Conservation (phyloP, 345 rosid species). For the Rhodomyrtus tomentosa region DNA sequence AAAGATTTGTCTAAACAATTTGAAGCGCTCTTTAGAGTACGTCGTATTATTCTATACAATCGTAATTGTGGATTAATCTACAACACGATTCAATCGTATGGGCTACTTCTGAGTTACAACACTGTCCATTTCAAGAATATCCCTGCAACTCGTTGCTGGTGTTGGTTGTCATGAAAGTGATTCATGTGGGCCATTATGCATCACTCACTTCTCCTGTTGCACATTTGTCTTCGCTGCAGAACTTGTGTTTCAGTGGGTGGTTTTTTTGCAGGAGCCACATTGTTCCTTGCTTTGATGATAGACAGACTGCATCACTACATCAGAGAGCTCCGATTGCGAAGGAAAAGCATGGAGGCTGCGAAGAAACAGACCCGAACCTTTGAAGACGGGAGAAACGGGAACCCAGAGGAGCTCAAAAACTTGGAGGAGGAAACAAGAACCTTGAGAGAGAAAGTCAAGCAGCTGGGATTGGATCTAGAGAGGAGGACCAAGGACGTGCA, state of each 20-base stretch:
- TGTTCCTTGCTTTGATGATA: conserved; percentile 77
- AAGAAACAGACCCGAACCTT: conserved; percentile 50
- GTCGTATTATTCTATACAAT: background rate
- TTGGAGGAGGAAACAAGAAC: conserved; percentile 43
- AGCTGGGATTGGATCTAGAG: conserved; percentile 40
- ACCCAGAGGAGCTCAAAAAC: conserved; percentile 36
- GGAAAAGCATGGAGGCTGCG: conserved; percentile 69
- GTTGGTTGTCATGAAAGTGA: background rate
- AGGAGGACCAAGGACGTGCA: conserved; percentile 35
- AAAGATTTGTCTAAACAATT: background rate
- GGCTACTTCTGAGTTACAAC: background rate
- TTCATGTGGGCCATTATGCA: background rate
- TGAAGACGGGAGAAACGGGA: conserved; percentile 48
- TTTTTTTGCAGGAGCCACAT: conserved; percentile 46
- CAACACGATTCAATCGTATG: background rate
- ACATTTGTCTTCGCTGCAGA: background rate
- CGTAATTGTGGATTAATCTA: background rate
- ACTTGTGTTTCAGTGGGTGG: background rate
- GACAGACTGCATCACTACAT: conserved; percentile 86
- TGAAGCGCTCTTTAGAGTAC: background rate
- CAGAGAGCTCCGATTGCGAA: conserved; percentile 67
- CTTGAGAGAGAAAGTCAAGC: conserved; percentile 28
- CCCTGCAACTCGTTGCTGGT: background rate
- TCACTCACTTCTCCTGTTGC: background rate
- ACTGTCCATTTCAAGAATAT: background rate